These are phyloP conservation scores for Xerocomus amazonicus DNA, from an alignment of 1,284 basidiomycete species.

Conservation along the genomic window DNA sequence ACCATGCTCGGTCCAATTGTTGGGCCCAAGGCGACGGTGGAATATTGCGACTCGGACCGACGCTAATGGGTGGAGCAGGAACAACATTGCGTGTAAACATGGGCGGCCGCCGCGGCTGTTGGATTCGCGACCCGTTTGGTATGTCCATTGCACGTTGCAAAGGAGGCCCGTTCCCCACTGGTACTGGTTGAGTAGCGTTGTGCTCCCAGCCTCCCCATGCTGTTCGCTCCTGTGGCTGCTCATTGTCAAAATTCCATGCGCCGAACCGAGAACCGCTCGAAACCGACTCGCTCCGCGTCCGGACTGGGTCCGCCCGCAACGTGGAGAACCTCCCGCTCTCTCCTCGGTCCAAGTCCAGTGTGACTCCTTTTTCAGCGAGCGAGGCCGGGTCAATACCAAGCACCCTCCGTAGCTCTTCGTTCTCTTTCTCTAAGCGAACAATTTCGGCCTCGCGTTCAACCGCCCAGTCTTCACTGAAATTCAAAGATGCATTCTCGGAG, in stretches of 20 bases:
- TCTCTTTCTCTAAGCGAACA: conserved; percentile 74
- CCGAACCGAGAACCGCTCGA: conserved; percentile 24
- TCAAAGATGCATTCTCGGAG: conserved; percentile 24
- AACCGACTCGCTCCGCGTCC: conserved; percentile 29
- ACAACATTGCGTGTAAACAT: conserved; percentile 38
- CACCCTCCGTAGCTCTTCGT: conserved; percentile 68
- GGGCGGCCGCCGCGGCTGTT: conserved; percentile 44
- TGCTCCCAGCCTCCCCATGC: conserved; percentile 32
- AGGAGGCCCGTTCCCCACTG: conserved; percentile 31
- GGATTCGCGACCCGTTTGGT: conserved; percentile 45
- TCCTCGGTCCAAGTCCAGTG: conserved; percentile 42
- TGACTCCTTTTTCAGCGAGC: conserved; percentile 49
- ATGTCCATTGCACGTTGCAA: conserved; percentile 48
- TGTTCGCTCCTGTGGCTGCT: conserved; percentile 20
- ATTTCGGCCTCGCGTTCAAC: conserved; percentile 83
- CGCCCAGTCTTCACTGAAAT: conserved; percentile 63
- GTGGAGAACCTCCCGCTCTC: conserved; percentile 23
- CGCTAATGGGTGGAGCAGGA: conserved; percentile 35
- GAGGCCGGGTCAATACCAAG: conserved; percentile 65
- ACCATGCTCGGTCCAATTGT: conserved; percentile 36
- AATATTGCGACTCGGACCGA: conserved; percentile 25
- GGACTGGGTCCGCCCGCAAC: conserved; percentile 18
- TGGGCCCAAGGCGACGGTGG: conserved; percentile 29
- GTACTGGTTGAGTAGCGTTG: conserved; percentile 21
- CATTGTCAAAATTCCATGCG: conserved; percentile 29